phyloP scores from a whole-genome alignment of 352 stramenopile species.

The Globisporangium paddicum region DNA sequence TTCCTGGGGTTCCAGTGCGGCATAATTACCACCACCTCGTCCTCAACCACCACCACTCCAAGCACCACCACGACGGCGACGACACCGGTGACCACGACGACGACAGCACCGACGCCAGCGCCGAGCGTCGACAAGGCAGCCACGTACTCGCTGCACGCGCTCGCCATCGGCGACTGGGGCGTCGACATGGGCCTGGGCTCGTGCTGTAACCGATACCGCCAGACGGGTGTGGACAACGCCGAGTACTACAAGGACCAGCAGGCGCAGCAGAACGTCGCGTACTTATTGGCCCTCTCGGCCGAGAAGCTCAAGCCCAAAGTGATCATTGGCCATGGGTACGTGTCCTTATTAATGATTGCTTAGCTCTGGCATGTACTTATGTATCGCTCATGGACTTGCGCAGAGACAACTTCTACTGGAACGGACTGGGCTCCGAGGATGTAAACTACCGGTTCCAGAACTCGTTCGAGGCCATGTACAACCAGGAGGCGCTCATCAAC shows the following conservation, averaged over 20 bases:
- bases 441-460: slow-evolving; percentile 59
- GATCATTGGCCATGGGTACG: slow-evolving; percentile 52
- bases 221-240: slow-evolving; percentile 42
- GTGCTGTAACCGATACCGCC: slow-evolving; percentile 68
- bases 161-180: slow-evolving; percentile 72
- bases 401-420: slow-evolving; percentile 75
- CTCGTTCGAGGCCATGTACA: slow-evolving; percentile 66
- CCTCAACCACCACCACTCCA: background rate
- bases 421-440: slow-evolving; percentile 59
- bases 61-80: slow-evolving; percentile 9
- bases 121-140: slow-evolving; percentile 27
- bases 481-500: slow-evolving; percentile 32
- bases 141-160: slow-evolving; percentile 51
- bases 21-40: background rate
- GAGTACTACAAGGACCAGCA: slow-evolving; percentile 76
- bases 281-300: slow-evolving; percentile 57
- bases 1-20: slow-evolving; percentile 49
- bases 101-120: slow-evolving; percentile 13
- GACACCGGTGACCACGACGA: slow-evolving; percentile 8
- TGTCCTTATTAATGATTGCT: background rate
- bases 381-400: too few species aligned
- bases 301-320: slow-evolving; percentile 54
- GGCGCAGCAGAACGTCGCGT: slow-evolving; percentile 56
- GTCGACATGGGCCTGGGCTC: slow-evolving; percentile 55
- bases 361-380: background rate